Base-by-base conservation (phyloP, 176 grass and related monocot species). In the Musa troglodytarum region DNA sequence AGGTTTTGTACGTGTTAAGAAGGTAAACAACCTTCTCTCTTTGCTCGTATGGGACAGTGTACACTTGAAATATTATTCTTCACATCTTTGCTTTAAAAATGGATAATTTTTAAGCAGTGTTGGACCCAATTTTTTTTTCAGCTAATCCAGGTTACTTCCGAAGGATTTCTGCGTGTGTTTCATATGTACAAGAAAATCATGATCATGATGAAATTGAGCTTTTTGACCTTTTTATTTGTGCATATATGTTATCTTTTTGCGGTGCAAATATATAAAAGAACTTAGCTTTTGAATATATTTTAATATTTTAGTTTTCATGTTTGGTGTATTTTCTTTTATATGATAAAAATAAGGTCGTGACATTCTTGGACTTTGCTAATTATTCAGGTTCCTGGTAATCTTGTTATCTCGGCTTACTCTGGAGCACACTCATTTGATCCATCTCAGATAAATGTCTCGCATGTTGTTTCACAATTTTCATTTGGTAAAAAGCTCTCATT, bases 401-500 rank as follows among this genome's bases (percentile, higher is more conserved):
- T 99, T 84, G 74, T 95, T 73, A 86, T 99, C 77, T 92, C 96
- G 4, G 96, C 96, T 83, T 86, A 81, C 76, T 92, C 90, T 19
- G 90, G 87, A 54, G 90, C 91, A 56, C 96, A 99, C 83, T 99
- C 91, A 1, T 99, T 99, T 82, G 96, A 99, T 83, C 88, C 96
- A 26, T 94, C 90, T 62, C 91, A 94, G 59, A 99, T 99, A 82
- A 99, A 99, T 84, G 83, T 99, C 82, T 99, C 96, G 14, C 96
- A 99, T 83, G 83, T 85, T 13, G 84, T 95, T 59, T 86, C 91
- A 80, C 85, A 89, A 23, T 89, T 99, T 80, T 95, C 96, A 23
- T 99, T 99, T 86, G 96, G 96, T 26, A 88, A 87, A 83, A 95
- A 50, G 52, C 85, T 99, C 2, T 92, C 88, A 0, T 12, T 52